Conservation (phyloP, 139 green algal species). For the Chara braunii region DNA sequence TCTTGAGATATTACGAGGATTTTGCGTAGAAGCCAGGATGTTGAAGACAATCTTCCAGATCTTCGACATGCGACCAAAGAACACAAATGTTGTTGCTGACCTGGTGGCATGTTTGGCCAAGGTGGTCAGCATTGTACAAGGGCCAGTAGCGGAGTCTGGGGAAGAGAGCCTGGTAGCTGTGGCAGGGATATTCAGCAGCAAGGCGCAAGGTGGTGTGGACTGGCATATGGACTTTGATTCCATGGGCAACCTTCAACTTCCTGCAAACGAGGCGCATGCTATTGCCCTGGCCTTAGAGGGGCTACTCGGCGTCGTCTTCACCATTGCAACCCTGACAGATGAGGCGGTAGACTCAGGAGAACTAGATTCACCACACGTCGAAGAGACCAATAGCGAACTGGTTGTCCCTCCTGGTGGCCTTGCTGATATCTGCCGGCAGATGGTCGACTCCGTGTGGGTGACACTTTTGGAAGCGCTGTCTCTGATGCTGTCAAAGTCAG, state of each 20-base stretch:
- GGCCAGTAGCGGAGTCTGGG: constrained; percentile 21
- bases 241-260: not conserved
- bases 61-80: constrained; percentile 39
- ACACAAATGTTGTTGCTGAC: constrained; percentile 34
- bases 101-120: constrained; percentile 15
- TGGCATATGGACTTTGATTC: constrained; percentile 35
- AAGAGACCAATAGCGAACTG: too few relatives aligned
- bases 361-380: too few relatives aligned
- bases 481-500: constrained; percentile 36
- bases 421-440: constrained; percentile 20
- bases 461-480: constrained; percentile 36
- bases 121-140: constrained; percentile 29
- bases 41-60: constrained; percentile 29
- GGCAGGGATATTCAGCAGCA: constrained; percentile 42
- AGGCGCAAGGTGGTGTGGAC: constrained; percentile 41
- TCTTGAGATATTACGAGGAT: constrained; percentile 34
- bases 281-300: constrained; percentile 38
- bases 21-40: constrained; percentile 28
- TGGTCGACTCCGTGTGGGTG: constrained; percentile 36
- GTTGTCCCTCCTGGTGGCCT: too few relatives aligned
- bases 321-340: constrained; percentile 33
- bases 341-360: constrained; percentile 33
- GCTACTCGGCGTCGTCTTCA: constrained; percentile 35
- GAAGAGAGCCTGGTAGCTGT: constrained; percentile 37
- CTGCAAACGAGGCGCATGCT: constrained; percentile 35